Base-by-base conservation (phyloP, 2,329 filamentous ascomycete genomes). In the Lachnellula occidentalis region DNA sequence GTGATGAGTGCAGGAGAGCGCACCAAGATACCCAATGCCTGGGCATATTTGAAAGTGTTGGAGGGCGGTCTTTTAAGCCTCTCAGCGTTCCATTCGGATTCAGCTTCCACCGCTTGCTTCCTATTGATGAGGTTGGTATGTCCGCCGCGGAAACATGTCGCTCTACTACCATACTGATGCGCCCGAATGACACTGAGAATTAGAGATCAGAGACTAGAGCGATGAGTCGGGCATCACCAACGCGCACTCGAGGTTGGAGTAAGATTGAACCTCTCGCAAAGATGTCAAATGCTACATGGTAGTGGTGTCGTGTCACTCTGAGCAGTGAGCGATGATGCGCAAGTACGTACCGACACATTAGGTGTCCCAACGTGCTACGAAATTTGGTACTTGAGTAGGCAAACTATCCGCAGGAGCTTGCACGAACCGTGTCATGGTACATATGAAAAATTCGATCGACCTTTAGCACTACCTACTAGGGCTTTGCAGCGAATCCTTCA, bases 81-180 rank as follows among this genome's bases (percentile, higher is more conserved):
- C 27, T 31, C 8, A 31, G 27, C 27, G 9, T 31, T 31, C 27
- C 9, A 7, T 9, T 27, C 27, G 27, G 27, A n/a, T 48, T 54
- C 53, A 58, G 50, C 55, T 54, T n/a, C 4, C 14, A 15, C 19
- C 19, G 15, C n/a, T 9, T 17, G 24, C 47, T 57, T 58, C 31
- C 56, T 60, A 58, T 60, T 45, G 48, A 47, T 52, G 55, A 57
- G 58, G 58, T 55, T 60, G 53, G 45, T 50, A 15, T 15, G n/a
- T 45, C 49, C 42, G 31, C 41, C 14, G 37, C 43, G 17, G 36
- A 46, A 21, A 43, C 19, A 36, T 34, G 41, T 50, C 15, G 46
- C 45, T 22, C 15, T 17, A 36, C 24, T 24, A 24, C 7, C 24
- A 24, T 6, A 24, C 24, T 31, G 14, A 22, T 51, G 24, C 45